Evolutionary conservation across 1,139 yeast genomes (phyloP).

Genomic region (Suhomyces yuchorum): DNA sequence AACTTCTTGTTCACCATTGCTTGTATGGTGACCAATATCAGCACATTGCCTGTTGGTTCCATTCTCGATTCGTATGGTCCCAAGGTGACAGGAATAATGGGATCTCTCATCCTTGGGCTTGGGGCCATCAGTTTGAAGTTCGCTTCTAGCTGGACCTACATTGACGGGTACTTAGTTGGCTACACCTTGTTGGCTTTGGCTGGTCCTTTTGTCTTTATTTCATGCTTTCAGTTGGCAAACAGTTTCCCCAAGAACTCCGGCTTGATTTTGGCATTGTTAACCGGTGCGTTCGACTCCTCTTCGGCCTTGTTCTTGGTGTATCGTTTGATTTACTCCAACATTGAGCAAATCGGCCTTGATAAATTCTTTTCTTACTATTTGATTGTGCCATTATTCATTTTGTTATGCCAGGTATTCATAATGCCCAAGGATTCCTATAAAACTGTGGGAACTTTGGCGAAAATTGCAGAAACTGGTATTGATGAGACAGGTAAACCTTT

Average conservation of each 20-base stretch:
- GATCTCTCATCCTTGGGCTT: conserved; percentile 55
- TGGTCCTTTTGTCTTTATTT: conserved; percentile 80
- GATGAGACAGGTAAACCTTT: conserved; percentile 63
- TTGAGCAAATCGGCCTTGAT: conserved; percentile 35
- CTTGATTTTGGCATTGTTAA: conserved; percentile 64
- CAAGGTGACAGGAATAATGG: conserved; percentile 72
- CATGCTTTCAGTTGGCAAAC: conserved; percentile 77
- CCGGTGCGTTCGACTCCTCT: conserved; percentile 80
- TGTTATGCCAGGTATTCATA: conserved; percentile 67
- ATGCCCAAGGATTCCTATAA: conserved; percentile 83
- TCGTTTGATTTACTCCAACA: conserved; percentile 59
- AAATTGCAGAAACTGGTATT: conserved; percentile 67
- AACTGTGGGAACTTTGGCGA: conserved; percentile 66
- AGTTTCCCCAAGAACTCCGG: conserved; percentile 75
- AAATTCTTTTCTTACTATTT: conserved; percentile 68
- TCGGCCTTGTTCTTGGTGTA: conserved; percentile 72
- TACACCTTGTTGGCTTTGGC: conserved; percentile 72
- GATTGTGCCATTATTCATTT: conserved; percentile 72
- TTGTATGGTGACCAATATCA: conserved; percentile 83
- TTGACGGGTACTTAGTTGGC: conserved; percentile 68
- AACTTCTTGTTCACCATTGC: conserved; percentile 84
- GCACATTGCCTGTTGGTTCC: conserved; percentile 80
- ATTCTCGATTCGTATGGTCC: conserved; percentile 82
- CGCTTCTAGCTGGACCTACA: conserved; percentile 27
- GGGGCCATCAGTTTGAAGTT: conserved; percentile 55